phyloP scores from a whole-genome alignment of 768 basidiomycete genomes.

The Tricholoma terreum region DNA sequence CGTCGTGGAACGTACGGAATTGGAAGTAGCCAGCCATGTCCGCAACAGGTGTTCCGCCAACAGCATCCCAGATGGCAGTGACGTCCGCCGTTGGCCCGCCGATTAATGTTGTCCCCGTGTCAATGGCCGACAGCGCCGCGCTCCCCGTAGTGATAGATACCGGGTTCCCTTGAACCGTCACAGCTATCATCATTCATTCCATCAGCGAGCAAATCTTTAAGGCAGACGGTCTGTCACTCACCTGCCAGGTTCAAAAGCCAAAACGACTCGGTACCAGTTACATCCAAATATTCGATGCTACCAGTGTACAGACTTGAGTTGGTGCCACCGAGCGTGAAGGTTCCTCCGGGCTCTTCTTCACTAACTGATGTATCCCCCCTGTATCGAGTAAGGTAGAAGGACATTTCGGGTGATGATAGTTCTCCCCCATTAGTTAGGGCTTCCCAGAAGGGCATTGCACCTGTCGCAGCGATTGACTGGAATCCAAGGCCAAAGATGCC shows the following conservation, averaged over 20 bases:
- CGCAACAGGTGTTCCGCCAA: conserved; percentile 42
- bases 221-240: conserved; percentile 23
- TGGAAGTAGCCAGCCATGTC: conserved; percentile 59
- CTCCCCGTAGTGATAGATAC: conserved; percentile 42
- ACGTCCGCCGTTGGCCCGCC: conserved; percentile 73
- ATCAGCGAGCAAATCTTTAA: too few species aligned
- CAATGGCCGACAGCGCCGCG: conserved; percentile 70
- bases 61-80: conserved; percentile 58
- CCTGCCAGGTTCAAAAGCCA: conserved; percentile 60
- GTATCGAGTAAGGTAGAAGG: conserved; percentile 62
- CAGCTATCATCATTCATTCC: conserved; percentile 32
- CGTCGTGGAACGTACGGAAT: conserved; percentile 55
- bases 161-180: conserved; percentile 57
- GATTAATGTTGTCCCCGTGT: conserved; percentile 93
- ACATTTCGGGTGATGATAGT: conserved; percentile 52
- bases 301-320: conserved; percentile 61
- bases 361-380: conserved; percentile 27
- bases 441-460: conserved; percentile 65
- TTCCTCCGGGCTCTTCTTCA: conserved; percentile 54
- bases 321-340: conserved; percentile 70
- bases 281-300: conserved; percentile 63
- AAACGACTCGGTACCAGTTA: conserved; percentile 43
- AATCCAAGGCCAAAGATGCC: conserved; percentile 85
- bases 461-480: conserved; percentile 51
- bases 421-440: conserved; percentile 39